These are phyloP conservation scores for Suhomyces panamericanus DNA, from an alignment of 1,139 yeast species.

Conservation along the genomic window DNA sequence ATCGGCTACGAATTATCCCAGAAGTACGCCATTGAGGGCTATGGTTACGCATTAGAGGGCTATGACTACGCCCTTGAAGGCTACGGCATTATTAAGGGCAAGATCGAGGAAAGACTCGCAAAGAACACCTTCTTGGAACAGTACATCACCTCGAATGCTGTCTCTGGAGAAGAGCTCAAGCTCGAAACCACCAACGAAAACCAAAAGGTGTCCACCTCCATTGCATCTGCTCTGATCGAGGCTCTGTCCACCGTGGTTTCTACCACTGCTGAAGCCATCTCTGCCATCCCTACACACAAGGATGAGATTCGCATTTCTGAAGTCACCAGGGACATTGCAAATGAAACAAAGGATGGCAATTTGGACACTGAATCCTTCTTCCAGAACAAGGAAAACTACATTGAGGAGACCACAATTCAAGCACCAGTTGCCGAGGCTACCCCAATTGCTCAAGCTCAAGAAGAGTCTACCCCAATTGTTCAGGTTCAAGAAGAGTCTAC, in stretches of 20 bases:
- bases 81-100: slow-evolving; percentile 35
- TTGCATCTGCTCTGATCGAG: not conserved
- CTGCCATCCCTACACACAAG: slow-evolving; percentile 1
- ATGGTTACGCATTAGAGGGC: slow-evolving; percentile 1
- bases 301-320: slow-evolving; percentile 18
- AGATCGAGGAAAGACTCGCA: slow-evolving; percentile 32
- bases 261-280: slow-evolving; percentile 4
- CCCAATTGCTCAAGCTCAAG: too few relatives aligned
- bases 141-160: slow-evolving; percentile 2
- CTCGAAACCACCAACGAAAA: slow-evolving; percentile 5
- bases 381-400: slow-evolving; percentile 17
- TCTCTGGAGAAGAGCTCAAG: not conserved
- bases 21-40: slow-evolving; percentile 23
- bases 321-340: slow-evolving; percentile 22
- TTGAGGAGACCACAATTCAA: slow-evolving; percentile 10
- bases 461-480: too few relatives aligned
- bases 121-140: slow-evolving; percentile 2
- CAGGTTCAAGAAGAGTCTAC: too few relatives aligned
- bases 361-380: slow-evolving; percentile 24
- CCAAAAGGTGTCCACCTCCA: slow-evolving; percentile 3
- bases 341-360: slow-evolving; percentile 16
- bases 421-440: slow-evolving; percentile 4
- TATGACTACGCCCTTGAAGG: slow-evolving; percentile 13
- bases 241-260: slow-evolving; percentile 2
- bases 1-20: slow-evolving; percentile 28